Percentiles rank a stretch among this genome's conserved stretches.
These are phyloP conservation scores for Thelephora terrestris DNA, from an alignment of 1,284 basidiomycete species.

Conservation along the genomic window DNA sequence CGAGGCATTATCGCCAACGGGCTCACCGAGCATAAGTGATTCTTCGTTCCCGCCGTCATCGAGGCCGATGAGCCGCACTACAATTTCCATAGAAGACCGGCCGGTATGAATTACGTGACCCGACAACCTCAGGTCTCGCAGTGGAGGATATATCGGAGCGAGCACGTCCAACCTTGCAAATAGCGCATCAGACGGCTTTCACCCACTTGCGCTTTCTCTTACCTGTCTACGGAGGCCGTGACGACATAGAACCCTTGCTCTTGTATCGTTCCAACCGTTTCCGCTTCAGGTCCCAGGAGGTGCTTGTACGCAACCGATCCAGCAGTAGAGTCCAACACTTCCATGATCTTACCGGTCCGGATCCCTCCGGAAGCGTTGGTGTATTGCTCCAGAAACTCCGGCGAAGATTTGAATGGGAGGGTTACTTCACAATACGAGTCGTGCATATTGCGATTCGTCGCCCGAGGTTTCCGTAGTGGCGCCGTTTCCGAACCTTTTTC, in stretches of 20 bases:
- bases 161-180: constrained; percentile 53
- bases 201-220: constrained; percentile 12
- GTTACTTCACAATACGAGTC: constrained; percentile 60
- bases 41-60: constrained; percentile 35
- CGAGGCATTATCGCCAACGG: constrained; percentile 4
- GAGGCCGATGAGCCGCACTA: constrained; percentile 70
- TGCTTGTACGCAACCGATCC: constrained; percentile 79
- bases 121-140: constrained; percentile 60
- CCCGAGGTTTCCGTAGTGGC: constrained; percentile 14
- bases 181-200: constrained; percentile 1
- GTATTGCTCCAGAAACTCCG: constrained; percentile 52
- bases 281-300: constrained; percentile 54
- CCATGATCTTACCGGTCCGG: constrained; percentile 62
- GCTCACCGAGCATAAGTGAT: constrained; percentile 57
- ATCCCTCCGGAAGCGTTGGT: constrained; percentile 62
- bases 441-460: constrained; percentile 45
- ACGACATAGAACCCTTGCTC: constrained; percentile 72
- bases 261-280: constrained; percentile 39
- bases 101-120: constrained; percentile 79
- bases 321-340: constrained; percentile 73
- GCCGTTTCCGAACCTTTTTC: constrained; percentile 20
- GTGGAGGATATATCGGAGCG: constrained; percentile 37
- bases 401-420: constrained; percentile 51
- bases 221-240: constrained; percentile 75
- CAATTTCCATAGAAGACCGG: constrained; percentile 71